Base-by-base conservation (phyloP, 805 yeast species). In the Barnettozyma sp. region DNA sequence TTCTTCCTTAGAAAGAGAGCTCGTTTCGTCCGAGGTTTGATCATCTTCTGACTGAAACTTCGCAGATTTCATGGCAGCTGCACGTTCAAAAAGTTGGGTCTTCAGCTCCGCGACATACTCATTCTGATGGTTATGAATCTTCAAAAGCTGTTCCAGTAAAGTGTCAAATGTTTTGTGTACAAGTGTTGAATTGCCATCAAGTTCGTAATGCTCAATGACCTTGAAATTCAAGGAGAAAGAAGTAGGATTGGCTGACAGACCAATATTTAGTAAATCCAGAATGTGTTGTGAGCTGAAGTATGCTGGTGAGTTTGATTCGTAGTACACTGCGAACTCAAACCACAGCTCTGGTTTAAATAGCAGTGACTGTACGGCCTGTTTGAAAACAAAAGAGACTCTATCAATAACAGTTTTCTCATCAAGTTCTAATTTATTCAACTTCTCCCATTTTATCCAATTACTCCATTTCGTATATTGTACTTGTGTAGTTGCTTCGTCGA, bases 361-460 rank as follows among this genome's bases (percentile, higher is more conserved):
- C 35, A 80, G 58, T 10, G 72, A 55, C 47, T 74, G 71, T 7
- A 78, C 63, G 2, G 92, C 77, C 55, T 84, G 83, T 45, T 71
- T 71, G 55, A 73, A 85, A n/a, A 80, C 81, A 52, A 77, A 83
- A 23, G 70, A 70, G 11, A 87, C 65, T 50, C 97, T 70, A 34
- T 65, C 65, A 19, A 67, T 63, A 17, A 78, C 51, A 6, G 58
- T 49, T 9, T 68, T 73, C 18, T 71, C 74, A 6, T 69, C 63
- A 16, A 82, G 56, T 17, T 73, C 76, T 42, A 88, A 56, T 30
- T 78, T 80, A 55, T 92, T 88, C 29, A 65, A 62, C 45, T 68
- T 70, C 52, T 92, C 97, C 76, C 92, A 82, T 7, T 68, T 68
- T 22, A 87, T 70, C 95, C 96, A 85, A 12, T 66, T 60, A 30